Percentiles rank a stretch among this genome's conserved stretches.
Conservation (phyloP, 225 moss, liverwort and hornwort genomes). For the Straminergon stramineum region DNA sequence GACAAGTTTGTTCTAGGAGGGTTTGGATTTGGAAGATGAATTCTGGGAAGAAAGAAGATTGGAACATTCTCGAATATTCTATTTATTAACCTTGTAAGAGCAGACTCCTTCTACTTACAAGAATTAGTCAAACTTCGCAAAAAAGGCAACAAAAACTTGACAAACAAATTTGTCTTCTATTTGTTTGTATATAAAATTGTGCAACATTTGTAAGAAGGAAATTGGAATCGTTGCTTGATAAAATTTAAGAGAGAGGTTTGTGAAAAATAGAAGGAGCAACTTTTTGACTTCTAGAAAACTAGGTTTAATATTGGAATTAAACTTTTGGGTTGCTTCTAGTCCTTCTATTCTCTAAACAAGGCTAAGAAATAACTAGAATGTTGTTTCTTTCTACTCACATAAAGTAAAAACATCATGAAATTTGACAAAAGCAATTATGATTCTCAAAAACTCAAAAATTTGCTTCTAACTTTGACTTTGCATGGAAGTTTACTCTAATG, state of each 20-base stretch:
- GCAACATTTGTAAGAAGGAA: background rate
- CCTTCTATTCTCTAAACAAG: background rate
- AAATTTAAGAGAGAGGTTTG: background rate
- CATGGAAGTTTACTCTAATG: rapidly evolving
- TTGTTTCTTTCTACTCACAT: background rate
- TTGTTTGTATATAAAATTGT: rapidly evolving
- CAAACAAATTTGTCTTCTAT: too few species aligned
- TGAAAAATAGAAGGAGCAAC: rapidly evolving
- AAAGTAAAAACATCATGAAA: background rate
- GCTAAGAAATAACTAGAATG: rapidly evolving
- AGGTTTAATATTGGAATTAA: background rate
- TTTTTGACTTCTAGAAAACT: rapidly evolving
- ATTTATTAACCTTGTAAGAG: rapidly evolving
- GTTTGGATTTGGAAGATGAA: background rate
- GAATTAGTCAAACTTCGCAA: background rate
- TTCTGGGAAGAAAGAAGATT: background rate
- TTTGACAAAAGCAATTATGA: background rate
- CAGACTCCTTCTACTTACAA: rapidly evolving
- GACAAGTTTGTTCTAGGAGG: background rate
- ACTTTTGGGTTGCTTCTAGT: background rate
- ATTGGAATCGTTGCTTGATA: background rate
- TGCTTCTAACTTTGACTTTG: background rate
- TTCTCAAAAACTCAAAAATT: background rate
- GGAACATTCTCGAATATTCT: background rate
- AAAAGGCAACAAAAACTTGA: background rate